These are phyloP conservation scores for Exserohilum rostratum DNA, from an alignment of 2,329 filamentous ascomycete genomes.

Conservation along the genomic window DNA sequence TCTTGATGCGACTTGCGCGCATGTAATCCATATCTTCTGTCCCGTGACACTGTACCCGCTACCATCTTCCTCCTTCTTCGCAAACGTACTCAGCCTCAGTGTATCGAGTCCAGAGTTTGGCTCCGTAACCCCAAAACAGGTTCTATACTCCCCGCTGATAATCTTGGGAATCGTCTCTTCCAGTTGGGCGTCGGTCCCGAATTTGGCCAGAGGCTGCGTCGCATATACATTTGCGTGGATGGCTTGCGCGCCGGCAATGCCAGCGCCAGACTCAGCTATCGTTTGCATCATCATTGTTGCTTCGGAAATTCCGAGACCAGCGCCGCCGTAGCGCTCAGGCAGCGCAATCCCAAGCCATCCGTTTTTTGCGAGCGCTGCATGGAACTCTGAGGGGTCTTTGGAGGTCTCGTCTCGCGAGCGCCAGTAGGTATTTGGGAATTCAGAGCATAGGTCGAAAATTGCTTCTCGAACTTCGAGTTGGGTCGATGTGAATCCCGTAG, in stretches of 20 bases:
- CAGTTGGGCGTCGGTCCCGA: constrained; percentile 70
- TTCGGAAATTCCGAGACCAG: constrained; percentile 78
- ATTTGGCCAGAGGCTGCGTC: constrained; percentile 75
- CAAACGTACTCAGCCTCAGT: constrained; percentile 62
- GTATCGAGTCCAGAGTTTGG: constrained; percentile 82
- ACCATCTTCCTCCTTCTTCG: constrained; percentile 48
- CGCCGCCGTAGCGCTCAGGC: constrained; percentile 74
- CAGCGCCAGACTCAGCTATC: constrained; percentile 77
- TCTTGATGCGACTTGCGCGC: constrained; percentile 78
- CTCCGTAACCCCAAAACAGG: constrained; percentile 86
- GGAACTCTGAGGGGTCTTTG: constrained; percentile 75
- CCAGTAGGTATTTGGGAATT: constrained; percentile 78
- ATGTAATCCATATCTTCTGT: constrained; percentile 91
- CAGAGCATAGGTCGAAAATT: constrained; percentile 69
- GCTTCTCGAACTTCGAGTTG: constrained; percentile 76
- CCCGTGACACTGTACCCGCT: constrained; percentile 70
- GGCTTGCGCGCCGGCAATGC: constrained; percentile 71
- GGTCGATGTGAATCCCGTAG: constrained; percentile 72
- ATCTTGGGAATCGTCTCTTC: constrained; percentile 70
- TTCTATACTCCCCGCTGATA: constrained; percentile 72
- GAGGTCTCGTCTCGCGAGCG: constrained; percentile 72
- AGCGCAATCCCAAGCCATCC: constrained; percentile 84
- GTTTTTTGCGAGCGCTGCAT: constrained; percentile 73
- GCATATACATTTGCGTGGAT: constrained; percentile 72
- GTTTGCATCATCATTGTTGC: constrained; percentile 89